Conservation (phyloP, 2,329 filamentous ascomycete genomes). For the Coleophoma cylindrospora region DNA sequence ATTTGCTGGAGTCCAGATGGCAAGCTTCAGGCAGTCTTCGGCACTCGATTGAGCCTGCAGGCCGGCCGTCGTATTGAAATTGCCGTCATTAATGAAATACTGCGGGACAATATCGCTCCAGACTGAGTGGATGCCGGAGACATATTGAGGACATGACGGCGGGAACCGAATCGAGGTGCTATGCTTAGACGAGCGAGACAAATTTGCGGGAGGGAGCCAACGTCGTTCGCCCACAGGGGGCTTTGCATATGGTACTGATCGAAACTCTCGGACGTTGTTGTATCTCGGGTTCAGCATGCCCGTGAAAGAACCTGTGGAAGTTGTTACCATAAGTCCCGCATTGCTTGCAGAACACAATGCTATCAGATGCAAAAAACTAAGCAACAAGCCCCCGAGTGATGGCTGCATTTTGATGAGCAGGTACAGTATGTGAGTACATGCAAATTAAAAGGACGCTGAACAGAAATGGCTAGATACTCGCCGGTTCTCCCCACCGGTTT, state of each 20-base stretch:
- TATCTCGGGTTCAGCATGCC: slow-evolving; percentile 2
- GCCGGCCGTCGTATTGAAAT: slow-evolving; percentile 15
- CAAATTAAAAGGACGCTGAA: too few species aligned
- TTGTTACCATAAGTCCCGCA: slow-evolving; percentile 18
- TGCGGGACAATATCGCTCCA: slow-evolving; percentile 21
- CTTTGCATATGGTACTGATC: slow-evolving; percentile 46
- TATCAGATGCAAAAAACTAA: too few species aligned
- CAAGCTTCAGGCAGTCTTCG: slow-evolving; percentile 23
- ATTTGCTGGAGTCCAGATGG: slow-evolving; percentile 16
- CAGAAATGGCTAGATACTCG: too few species aligned
- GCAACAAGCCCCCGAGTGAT: too few species aligned
- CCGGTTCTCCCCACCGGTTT: too few species aligned
- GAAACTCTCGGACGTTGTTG: slow-evolving; percentile 23
- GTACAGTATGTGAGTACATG: too few species aligned
- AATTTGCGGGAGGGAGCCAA: slow-evolving; percentile 15
- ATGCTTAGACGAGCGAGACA: slow-evolving; percentile 8
- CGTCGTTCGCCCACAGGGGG: slow-evolving; percentile 43
- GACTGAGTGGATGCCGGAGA: slow-evolving; percentile 22
- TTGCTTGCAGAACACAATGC: too few species aligned
- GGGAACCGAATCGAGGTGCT: slow-evolving; percentile 13
- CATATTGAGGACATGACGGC: slow-evolving; percentile 16
- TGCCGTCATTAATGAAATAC: slow-evolving; percentile 3
- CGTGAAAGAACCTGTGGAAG: slow-evolving; percentile 2
- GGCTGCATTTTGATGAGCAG: too few species aligned
- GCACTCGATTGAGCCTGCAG: slow-evolving; percentile 10